Evolutionary conservation across 768 basidiomycete genomes (phyloP).

Genomic region (Tricholomella constricta): DNA sequence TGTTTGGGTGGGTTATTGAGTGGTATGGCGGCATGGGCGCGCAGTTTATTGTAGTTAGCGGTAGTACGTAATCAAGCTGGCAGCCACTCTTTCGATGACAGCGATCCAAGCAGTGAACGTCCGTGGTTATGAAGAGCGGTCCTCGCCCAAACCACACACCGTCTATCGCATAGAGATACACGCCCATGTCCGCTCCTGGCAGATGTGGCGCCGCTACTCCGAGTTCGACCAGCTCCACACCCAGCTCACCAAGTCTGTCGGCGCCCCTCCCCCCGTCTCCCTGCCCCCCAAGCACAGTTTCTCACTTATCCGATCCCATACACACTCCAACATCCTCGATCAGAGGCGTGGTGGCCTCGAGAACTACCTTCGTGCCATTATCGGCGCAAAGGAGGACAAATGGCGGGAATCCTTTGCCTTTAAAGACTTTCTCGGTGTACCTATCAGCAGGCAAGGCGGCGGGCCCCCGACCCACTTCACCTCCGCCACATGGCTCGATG

Average conservation of each 20-base stretch:
- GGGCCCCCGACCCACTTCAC: conserved; percentile 59
- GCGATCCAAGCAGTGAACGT: conserved; percentile 79
- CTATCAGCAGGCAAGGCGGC: conserved; percentile 56
- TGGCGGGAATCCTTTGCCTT: conserved; percentile 84
- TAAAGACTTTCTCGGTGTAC: conserved; percentile 85
- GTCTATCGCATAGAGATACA: conserved; percentile 85
- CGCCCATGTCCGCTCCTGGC: conserved; percentile 90
- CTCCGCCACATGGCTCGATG: conserved; percentile 84
- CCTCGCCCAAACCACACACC: conserved; percentile 72
- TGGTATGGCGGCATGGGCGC: conserved; percentile 40
- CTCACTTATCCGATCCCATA: conserved; percentile 61
- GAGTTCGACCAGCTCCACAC: conserved; percentile 89
- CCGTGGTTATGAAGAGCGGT: conserved; percentile 66
- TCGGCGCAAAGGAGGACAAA: conserved; percentile 75
- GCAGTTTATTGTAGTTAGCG: conserved; percentile 53
- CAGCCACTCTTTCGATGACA: conserved; percentile 44
- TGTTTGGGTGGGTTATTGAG: conserved; percentile 41
- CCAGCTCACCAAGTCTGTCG: conserved; percentile 79
- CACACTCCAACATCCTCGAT: conserved; percentile 65
- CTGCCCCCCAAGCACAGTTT: conserved; percentile 86
- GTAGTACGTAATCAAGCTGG: conserved; percentile 15
- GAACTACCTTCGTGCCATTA: conserved; percentile 81
- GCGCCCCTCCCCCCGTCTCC: conserved; percentile 73
- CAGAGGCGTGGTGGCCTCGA: conserved; percentile 81
- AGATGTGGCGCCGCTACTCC: conserved; percentile 92